A percentile compares a stretch with the other conserved stretches of the same genome.
These are phyloP conservation scores for Boletellus deceptivus DNA, from an alignment of 1,284 basidiomycete species.

Conservation along the genomic window DNA sequence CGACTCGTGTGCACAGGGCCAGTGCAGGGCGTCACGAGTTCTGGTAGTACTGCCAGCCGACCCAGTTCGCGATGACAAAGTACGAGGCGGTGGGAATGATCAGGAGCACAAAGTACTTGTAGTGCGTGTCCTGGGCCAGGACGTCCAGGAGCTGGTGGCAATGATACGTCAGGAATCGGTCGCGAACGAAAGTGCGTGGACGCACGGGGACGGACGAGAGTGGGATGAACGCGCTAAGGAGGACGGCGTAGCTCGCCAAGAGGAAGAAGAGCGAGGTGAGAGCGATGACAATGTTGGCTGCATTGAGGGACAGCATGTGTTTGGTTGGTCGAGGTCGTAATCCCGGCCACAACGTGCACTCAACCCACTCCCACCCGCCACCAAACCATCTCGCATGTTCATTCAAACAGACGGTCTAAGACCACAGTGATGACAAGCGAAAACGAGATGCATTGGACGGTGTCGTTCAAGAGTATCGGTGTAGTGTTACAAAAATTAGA, in stretches of 20 bases:
- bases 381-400: constrained; percentile 4
- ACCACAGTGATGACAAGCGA: constrained; percentile 28
- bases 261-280: constrained; percentile 53
- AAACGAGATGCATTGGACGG: constrained; percentile 18
- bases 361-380: constrained; percentile 2
- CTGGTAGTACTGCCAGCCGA: constrained; percentile 92
- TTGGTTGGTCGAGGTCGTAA: constrained; percentile 26
- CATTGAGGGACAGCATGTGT: constrained; percentile 30
- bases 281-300: constrained; percentile 50
- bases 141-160: constrained; percentile 54
- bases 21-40: constrained; percentile 55
- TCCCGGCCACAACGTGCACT: constrained; percentile 26
- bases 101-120: constrained; percentile 83
- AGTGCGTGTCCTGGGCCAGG: constrained; percentile 72
- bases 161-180: constrained; percentile 13
- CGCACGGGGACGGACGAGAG: constrained; percentile 50
- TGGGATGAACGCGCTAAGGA: constrained; percentile 65
- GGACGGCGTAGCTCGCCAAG: constrained; percentile 58
- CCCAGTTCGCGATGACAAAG: constrained; percentile 96
- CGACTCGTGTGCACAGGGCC: constrained; percentile 9
- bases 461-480: constrained; percentile 8
- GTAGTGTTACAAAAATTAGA: constrained; percentile 36
- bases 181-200: constrained; percentile 9
- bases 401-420: constrained; percentile 25
- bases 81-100: constrained; percentile 80